phyloP scores from a whole-genome alignment of 164 flowering plant species.

The Chimonanthus praecox region DNA sequence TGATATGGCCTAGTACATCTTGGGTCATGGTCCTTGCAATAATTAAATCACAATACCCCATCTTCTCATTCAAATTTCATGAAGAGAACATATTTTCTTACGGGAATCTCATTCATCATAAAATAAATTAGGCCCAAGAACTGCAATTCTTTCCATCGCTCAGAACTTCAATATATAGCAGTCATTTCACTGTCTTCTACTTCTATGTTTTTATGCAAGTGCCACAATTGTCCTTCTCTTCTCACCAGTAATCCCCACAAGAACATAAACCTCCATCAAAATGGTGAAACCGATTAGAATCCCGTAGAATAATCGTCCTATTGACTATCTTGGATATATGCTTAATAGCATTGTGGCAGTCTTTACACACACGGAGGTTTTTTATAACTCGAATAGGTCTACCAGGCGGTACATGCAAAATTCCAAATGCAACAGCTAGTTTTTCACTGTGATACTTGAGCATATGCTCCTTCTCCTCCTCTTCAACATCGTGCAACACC shows the following conservation, averaged over 20 bases:
- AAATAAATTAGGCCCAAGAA: neutral
- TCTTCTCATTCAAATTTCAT: neutral
- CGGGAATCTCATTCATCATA: neutral
- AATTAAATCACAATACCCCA: neutral
- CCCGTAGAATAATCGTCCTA: constrained; percentile 70
- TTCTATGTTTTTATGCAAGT: too few species aligned
- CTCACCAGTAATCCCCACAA: constrained; percentile 94
- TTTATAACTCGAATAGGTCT: constrained; percentile 88
- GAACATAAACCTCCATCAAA: constrained; percentile 70
- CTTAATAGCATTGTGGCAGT: constrained; percentile 85
- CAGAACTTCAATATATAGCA: too few species aligned
- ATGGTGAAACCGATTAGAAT: constrained; percentile 85
- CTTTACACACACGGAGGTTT: constrained; percentile 80
- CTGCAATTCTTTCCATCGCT: neutral
- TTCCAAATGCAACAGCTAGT: constrained; percentile 85
- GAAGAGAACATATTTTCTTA: neutral
- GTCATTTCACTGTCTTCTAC: too few species aligned
- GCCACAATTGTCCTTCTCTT: neutral
- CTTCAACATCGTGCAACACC: constrained; percentile 89
- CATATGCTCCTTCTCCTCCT: constrained; percentile 90
- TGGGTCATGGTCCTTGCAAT: neutral
- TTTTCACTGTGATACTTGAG: constrained; percentile 85
- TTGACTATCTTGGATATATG: constrained; percentile 59
- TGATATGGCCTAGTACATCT: neutral
- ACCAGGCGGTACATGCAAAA: constrained; percentile 60